Conservation (phyloP, 2,329 filamentous ascomycete species). For the Verticillium nubilum region DNA sequence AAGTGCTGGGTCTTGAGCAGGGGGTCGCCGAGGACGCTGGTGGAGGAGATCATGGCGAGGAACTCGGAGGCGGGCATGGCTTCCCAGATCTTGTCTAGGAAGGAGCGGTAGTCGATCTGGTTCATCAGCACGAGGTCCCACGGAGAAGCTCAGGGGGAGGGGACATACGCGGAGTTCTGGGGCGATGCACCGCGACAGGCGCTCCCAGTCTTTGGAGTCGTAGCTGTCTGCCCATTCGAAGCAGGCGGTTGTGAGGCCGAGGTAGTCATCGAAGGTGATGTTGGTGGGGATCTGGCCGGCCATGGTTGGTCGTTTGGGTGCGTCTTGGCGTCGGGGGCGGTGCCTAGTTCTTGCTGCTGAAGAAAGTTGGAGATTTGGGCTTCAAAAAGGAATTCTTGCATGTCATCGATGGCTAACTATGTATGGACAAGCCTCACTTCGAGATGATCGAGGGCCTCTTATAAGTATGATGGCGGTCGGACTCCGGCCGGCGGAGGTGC, state of each 20-base stretch:
- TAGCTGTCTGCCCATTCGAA: conserved; percentile 63
- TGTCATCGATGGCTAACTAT: not conserved
- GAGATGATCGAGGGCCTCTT: not conserved
- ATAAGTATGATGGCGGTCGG: not conserved
- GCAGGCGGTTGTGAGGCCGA: conserved; percentile 40
- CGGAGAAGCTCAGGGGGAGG: conserved; percentile 45
- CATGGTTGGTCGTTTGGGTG: not conserved
- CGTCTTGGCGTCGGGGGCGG: not conserved
- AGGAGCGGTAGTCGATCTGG: conserved; percentile 66
- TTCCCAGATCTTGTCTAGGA: conserved; percentile 55
- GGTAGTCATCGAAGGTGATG: conserved; percentile 32
- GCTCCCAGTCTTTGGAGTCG: conserved; percentile 59
- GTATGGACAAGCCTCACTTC: not conserved
- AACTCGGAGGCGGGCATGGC: conserved; percentile 58
- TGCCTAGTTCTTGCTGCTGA: not conserved
- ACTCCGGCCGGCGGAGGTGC: not conserved
- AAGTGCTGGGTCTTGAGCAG: conserved; percentile 61
- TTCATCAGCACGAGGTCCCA: conserved; percentile 18
- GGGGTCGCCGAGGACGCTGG: conserved; percentile 53
- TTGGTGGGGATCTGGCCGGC: not conserved
- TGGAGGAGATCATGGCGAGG: conserved; percentile 52
- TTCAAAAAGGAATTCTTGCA: not conserved
- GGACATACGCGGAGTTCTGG: conserved; percentile 39
- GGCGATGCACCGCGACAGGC: conserved; percentile 47
- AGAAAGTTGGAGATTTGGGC: not conserved